Evolutionary conservation across 2,329 filamentous ascomycete genomes (phyloP).

Genomic region (Cladobotryum mycophilum): DNA sequence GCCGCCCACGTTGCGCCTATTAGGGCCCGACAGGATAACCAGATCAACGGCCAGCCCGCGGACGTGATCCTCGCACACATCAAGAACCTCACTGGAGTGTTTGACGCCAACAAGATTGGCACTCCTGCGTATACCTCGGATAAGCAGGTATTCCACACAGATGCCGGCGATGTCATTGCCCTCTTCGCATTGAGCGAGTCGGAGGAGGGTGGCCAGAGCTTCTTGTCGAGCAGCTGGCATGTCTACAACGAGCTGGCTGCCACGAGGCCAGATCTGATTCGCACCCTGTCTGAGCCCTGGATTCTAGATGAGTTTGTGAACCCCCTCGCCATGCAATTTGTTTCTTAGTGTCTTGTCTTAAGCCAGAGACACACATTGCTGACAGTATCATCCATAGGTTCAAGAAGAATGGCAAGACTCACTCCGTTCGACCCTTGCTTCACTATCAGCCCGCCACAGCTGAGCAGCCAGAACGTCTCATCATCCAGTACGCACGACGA

Average conservation of each 20-base stretch:
- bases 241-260: constrained; percentile 58
- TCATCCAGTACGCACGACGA: constrained; percentile 56
- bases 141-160: constrained; percentile 59
- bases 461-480: constrained; percentile 43
- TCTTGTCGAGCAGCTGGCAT: constrained; percentile 50
- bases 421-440: constrained; percentile 41
- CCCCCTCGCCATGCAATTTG: not conserved
- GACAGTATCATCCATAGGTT: constrained; percentile 36
- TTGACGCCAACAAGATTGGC: constrained; percentile 38
- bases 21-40: constrained; percentile 47
- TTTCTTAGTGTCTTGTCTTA: too few species aligned
- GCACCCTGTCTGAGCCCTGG: constrained; percentile 48
- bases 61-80: constrained; percentile 55
- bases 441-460: constrained; percentile 46
- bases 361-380: too few species aligned
- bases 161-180: constrained; percentile 52
- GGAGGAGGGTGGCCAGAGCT: constrained; percentile 49
- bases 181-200: constrained; percentile 50
- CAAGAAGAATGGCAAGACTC: constrained; percentile 34
- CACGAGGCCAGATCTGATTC: constrained; percentile 53
- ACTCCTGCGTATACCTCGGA: constrained; percentile 54
- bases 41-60: constrained; percentile 37
- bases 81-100: constrained; percentile 44
- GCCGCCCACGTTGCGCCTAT: constrained; percentile 50
- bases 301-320: constrained; percentile 33